phyloP scores from a whole-genome alignment of 164 flowering plant species.

The Aristolochia californica region DNA sequence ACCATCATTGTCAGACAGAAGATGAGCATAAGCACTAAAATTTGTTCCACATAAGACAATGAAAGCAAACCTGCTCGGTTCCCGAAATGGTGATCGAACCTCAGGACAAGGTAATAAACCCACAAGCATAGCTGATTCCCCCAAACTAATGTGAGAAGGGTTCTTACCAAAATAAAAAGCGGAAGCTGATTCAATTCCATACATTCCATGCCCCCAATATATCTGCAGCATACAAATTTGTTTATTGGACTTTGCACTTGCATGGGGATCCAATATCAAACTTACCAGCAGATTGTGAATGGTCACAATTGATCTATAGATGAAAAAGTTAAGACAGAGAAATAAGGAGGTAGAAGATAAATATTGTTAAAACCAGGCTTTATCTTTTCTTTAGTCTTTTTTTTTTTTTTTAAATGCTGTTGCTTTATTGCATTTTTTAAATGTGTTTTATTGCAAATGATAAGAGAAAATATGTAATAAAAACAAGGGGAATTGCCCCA shows the following conservation, averaged over 20 bases:
- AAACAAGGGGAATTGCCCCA: no score
- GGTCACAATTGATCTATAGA: neutral
- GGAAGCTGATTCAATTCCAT: constrained; percentile 41
- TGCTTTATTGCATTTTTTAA: no score
- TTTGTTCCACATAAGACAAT: neutral
- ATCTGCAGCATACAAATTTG: constrained; percentile 17
- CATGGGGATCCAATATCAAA: neutral
- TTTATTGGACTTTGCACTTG: constrained; percentile 1
- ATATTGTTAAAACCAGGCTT: neutral
- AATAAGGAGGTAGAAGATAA: neutral
- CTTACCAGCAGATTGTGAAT: neutral
- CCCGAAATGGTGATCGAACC: constrained; percentile 33
- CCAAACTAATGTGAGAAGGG: constrained; percentile 31
- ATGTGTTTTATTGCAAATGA: no score
- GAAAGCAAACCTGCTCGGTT: constrained; percentile 26
- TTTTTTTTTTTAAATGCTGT: no score
- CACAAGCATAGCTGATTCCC: constrained; percentile 40
- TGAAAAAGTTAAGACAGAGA: neutral
- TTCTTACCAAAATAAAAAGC: constrained; percentile 37
- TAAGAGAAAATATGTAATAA: no score
- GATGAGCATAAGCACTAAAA: neutral
- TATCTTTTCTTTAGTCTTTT: neutral
- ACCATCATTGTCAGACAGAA: neutral
- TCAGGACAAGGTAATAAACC: constrained; percentile 47
- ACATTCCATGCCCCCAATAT: constrained; percentile 45